Evolutionary conservation across 495 filamentous ascomycete species (phyloP), one percentile per base, ranked within the genome.

Genomic region (Aspergillus hancockii): DNA sequence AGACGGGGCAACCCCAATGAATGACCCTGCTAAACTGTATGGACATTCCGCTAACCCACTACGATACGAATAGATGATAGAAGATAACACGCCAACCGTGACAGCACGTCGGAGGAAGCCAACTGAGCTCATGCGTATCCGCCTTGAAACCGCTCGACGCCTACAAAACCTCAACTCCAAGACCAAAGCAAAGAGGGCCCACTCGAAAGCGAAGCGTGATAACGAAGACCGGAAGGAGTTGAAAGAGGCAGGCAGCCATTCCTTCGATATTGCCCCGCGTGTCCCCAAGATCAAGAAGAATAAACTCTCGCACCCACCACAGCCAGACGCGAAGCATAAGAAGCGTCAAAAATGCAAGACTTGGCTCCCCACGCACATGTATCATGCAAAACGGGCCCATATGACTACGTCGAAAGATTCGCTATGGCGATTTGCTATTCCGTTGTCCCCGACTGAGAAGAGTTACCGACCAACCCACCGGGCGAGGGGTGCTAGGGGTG

Each of bases 301-400:
- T 64, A 80, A 75, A 41, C 77, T 96, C 8, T 87, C 89, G 31
- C 77, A 81, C 4, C 89, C 91, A 2, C 81, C 83, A 0, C 82
- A 82, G 47, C 77, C 87, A 2, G 80, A 84, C 21, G 81, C 86
- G 13, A 92, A 88, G 61, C 97, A 88, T 64, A 84, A 86, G 59
- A 97, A 92, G 75, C 85, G 94, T 1, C 94, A 98, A 70, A 71
- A 85, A 32, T 81, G 88, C 70, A 98, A 98, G 78, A 89, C 87
- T 0, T 98, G 94, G 94, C 80, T 98, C 4, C 95, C 94, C 3
- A 97, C 94, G 18, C 94, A 98, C 67, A 71, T 97, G 54, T 98
- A 86, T 78, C 94, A 97, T 76, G 88, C 93, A 16, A 98, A 98
- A 67, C 79, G 94, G 46, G 93, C 94, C 7, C 86, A 81, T 55